Evolutionary conservation across 2,329 filamentous ascomycete species (phyloP).

Genomic region (Dryadomyces sulphureus): DNA sequence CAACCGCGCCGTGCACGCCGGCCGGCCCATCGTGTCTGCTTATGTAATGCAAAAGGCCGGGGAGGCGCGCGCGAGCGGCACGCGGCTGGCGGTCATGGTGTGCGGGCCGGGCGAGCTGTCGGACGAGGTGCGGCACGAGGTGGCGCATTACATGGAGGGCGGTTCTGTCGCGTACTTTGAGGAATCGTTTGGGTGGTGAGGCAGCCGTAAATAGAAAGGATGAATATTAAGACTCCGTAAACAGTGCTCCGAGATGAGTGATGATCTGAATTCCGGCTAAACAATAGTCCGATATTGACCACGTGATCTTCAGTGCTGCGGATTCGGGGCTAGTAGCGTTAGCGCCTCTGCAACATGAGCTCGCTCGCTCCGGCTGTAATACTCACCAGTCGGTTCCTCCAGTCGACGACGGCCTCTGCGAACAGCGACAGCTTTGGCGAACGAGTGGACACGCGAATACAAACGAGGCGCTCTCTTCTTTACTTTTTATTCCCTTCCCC

Average conservation of each 20-base stretch:
- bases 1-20: neutral
- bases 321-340: neutral
- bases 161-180: constrained; percentile 10
- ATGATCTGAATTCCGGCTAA: too few species aligned
- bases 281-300: neutral
- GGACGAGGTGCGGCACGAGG: constrained; percentile 6
- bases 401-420: neutral
- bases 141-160: constrained; percentile 6
- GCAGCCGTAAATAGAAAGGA: neutral
- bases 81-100: constrained; percentile 9
- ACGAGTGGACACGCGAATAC: too few species aligned
- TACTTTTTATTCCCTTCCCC: too few species aligned
- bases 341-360: neutral
- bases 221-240: neutral
- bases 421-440: too few species aligned
- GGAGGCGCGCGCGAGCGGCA: too few species aligned
- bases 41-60: constrained; percentile 3
- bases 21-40: constrained; percentile 8
- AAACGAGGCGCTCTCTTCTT: too few species aligned
- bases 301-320: neutral
- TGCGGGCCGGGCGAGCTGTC: constrained; percentile 9
- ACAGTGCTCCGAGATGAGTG: neutral
- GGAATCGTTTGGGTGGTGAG: constrained; percentile 11
- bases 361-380: too few species aligned
- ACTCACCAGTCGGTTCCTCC: too few species aligned